Base-by-base conservation (phyloP, 75 land plant genomes). In the Cunninghamia lanceolata region DNA sequence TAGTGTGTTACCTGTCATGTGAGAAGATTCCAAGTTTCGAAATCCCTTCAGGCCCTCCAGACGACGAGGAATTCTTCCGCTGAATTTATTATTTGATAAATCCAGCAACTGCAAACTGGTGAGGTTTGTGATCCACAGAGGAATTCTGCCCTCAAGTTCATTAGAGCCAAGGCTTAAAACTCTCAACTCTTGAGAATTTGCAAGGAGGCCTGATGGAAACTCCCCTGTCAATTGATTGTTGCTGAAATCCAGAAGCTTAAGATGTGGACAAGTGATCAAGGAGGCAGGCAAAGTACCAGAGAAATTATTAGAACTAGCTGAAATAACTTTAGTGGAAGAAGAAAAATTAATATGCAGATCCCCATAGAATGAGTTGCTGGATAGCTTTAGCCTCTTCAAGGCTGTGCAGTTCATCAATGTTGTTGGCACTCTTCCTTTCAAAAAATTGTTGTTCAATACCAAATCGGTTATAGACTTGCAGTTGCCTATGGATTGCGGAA, bases 51-150 rank as follows among this genome's bases (percentile, higher is more conserved):
- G 13, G 38, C 35, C 39, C 4, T 42, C 79, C 46, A 90, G 71
- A 28, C 25, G 81, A 16, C 77, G n/a, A 2, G 91, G 90, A 71
- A 90, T 76, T 52, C 36, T 45, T 21, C 90, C 91, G 38, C 28
- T 83, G 14, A 89, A 53, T 30, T 88, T 28, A 54, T 89, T 88
- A 16, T 85, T 59, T 47, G 71, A 59, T 36, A 89, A 89, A 63
- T 85, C 85, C 8, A 89, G 53, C 52, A 56, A 38, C 25, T 85
- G 73, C 14, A 87, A 38, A 19, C 82, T 82, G 54, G 82, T 13
- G 2, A 89, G 84, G 43, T 86, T 6, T 40, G 39, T 42, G 2
- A 86, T 75, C 45, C 39, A 66, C 10, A 9, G n/a, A 19, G 88
- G 79, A 53, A 87, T 70, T 39, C 42, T 52, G 16, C 88, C 88